Base-by-base conservation (phyloP, 129 eudicot species). In the Pulicaria dysenterica region DNA sequence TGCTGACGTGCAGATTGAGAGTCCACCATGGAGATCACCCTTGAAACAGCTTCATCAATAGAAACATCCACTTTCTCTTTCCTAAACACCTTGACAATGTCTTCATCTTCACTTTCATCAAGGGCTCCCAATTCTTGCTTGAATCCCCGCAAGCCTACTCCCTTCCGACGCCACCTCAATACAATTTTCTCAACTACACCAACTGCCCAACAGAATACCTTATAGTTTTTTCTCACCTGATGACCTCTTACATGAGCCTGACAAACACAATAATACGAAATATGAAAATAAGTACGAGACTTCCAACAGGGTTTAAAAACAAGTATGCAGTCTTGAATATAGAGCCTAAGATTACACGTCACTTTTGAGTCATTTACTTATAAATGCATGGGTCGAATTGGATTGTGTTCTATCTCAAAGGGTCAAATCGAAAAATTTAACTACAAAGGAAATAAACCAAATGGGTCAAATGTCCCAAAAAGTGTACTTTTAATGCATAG, bases 201-300 rank as follows among this genome's bases (percentile, higher is more conserved):
- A 60, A 83, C 91, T 3, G 99, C 97, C 99, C 99, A 95, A 75
- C 96, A 90, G 59, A 87, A 81, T n/a, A 84, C 96, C 87, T 73
- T 81, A 56, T 84, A 91, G 73, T 84, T 59, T 72, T 88, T 86
- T 74, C 97, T 82, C 41, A 85, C 95, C 83, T 91, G 98, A 74
- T 95, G 90, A 42, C 99, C 99, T 83, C 99, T 84, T 58, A 90
- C 90, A 80, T 90, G 96, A 72, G 99, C 97, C 97, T 91, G 89
- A 58, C 84, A 78, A 77, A 65, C 31, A 62, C 44, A 34, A 56
- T 7, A 45, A 9, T 34, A 31, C 8, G 5, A 5, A 57, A 19
- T 2, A 5, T 17, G 41, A 74, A 15, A 81, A 64, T n/a, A 48
- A 45, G 44, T 12, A 45, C 69, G 67, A 10, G 54, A 64, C 38